Evolutionary conservation across 805 yeast species (phyloP), one percentile per base, ranked within the genome.

Genomic region (Deakozyma indianensis): DNA sequence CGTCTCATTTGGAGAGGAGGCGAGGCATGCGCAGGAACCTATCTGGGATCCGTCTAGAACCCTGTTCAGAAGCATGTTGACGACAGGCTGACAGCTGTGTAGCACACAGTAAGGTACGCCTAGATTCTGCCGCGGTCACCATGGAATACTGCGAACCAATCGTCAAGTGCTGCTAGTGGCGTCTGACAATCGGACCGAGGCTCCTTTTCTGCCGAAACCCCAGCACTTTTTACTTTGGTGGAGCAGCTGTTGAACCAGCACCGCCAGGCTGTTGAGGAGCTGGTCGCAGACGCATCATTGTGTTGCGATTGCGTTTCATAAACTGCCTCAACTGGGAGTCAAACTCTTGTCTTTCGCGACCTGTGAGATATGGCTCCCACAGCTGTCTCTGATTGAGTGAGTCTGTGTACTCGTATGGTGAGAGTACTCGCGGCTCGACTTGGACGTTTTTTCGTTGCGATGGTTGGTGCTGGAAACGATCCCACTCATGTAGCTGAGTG

Each of bases 331-430:
- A 41, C 22, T 56, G 60, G 7, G 53, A 42, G 44, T 56, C 60
- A 45, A 56, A 56, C 43, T 55, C 56, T 27, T 51, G 52, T 2
- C 60, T 48, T 35, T 56, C 60, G 3, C 50, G 40, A 15, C 60
- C 60, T 4, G 60, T 55, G 22, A 56, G 48, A 41, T 49, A 55
- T 3, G 60, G 59, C 41, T 53, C 53, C 60, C 60, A 56, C 4
- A 53, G 45, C 42, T 54, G 59, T 2, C 58, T 49, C 38, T 56
- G 60, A 44, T 56, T 56, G 27, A 56, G 50, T 21, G 56, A 46
- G 42, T 56, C 60, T 7, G 54, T 57, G 43, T 56, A 56, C 43
- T 56, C 60, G 41, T 56, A 56, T 18, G 57, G 56, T 5, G 59
- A 54, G 22, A 51, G 44, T 3, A 48, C 44, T 1, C 60, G 48